Base-by-base conservation (phyloP, 148 eudicot genomes). In the Rhododendron vialii region DNA sequence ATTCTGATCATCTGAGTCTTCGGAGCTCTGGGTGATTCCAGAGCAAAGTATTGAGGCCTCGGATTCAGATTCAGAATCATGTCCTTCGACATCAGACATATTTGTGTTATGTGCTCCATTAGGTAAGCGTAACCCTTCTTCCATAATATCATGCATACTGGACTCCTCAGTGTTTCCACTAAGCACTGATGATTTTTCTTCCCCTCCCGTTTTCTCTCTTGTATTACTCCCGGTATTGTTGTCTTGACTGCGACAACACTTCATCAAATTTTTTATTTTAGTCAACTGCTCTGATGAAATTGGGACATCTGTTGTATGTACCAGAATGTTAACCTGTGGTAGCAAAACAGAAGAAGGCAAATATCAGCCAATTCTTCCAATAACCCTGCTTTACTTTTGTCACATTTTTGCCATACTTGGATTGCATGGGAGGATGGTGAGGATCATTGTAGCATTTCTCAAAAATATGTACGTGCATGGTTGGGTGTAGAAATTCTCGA, bases 241-340 rank as follows among this genome's bases (percentile, higher is more conserved):
- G 81, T 89, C 90, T 84, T 88, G 91, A 57, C 79, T 65, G 36
- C 86, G 89, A 85, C 84, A 89, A 86, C 81, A 87, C 90, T 89
- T 93, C 89, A 92, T 86, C 59, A 94, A 85, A 28, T 45, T 81
- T 36, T 93, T 92, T 12, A 95, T 85, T 86, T 85, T 92, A 81
- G 84, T 83, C 20, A 97, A 80, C 86, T 93, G 91, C 79, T 93
- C 96, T 20, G 87, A 61, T 76, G 98, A 91, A 81, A 90, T 88
- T 17, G 90, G 88, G 81, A 83, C 84, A 88, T 95, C 95, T 84
- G 92, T 87, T 77, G 93, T 91, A 90, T 94, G 92, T 76, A 91
- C 93, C 83, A 97, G 92, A 90, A 97, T 87, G 86, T 95, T 93
- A 76, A 97, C 98, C 98, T 97, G 93, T 50, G 36, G 81, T 78